phyloP scores from a whole-genome alignment of 2,329 filamentous ascomycete genomes.

The Dendryphion nanum region DNA sequence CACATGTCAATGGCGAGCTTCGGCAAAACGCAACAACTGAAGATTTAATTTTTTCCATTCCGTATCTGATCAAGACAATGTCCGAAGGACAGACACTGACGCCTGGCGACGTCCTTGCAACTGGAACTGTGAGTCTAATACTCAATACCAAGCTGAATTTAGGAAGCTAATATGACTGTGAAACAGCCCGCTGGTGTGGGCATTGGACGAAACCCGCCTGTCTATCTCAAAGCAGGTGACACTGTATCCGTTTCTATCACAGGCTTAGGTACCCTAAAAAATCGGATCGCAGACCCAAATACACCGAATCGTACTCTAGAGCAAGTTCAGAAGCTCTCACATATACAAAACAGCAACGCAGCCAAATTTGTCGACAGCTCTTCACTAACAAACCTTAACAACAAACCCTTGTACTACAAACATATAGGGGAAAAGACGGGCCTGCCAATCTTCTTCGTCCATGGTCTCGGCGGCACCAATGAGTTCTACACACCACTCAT shows the following conservation, averaged over 20 bases:
- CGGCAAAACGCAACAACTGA: slow-evolving; percentile 49
- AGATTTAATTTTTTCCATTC: slow-evolving; percentile 48
- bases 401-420: slow-evolving; percentile 44
- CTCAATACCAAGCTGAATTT: slow-evolving; percentile 49
- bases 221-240: slow-evolving; percentile 27
- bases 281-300: slow-evolving; percentile 47
- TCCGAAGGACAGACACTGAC: slow-evolving; percentile 46
- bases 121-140: slow-evolving; percentile 52
- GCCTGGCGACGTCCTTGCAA: slow-evolving; percentile 49
- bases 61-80: slow-evolving; percentile 47
- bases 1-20: slow-evolving; percentile 47
- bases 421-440: slow-evolving; percentile 19
- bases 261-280: slow-evolving; percentile 25
- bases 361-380: slow-evolving; percentile 28
- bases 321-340: slow-evolving; percentile 36
- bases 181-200: slow-evolving; percentile 45
- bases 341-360: slow-evolving; percentile 42
- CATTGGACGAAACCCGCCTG: slow-evolving; percentile 40
- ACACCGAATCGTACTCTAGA: slow-evolving; percentile 23
- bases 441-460: slow-evolving; percentile 51
- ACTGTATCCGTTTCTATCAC: slow-evolving; percentile 20
- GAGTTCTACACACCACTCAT: slow-evolving; percentile 50
- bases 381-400: slow-evolving; percentile 40
- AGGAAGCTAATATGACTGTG: slow-evolving; percentile 25
- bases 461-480: slow-evolving; percentile 52